phyloP scores from a whole-genome alignment of 2,329 filamentous ascomycete genomes.

The Zymoseptoria brevis region DNA sequence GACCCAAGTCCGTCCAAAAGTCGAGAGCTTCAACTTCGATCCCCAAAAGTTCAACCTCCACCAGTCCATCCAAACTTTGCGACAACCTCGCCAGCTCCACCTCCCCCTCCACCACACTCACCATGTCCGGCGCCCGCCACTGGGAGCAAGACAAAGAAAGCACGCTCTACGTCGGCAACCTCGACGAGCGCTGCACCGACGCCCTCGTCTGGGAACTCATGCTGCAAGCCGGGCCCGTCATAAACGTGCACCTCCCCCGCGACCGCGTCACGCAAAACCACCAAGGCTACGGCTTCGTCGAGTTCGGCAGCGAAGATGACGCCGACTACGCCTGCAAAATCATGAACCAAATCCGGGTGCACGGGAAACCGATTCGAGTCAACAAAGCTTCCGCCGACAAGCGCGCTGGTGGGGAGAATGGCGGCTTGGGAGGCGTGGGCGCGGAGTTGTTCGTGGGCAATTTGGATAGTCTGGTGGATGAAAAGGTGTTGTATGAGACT shows the following conservation, averaged over 20 bases:
- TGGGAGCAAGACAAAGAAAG: constrained; percentile 97
- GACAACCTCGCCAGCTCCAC: constrained; percentile 1
- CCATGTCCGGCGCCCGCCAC: constrained; percentile 65
- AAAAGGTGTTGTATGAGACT: constrained; percentile 91
- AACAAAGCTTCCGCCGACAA: constrained; percentile 95
- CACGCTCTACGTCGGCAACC: constrained; percentile 95
- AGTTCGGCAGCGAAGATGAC: constrained; percentile 91
- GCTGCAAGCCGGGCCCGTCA: constrained; percentile 93
- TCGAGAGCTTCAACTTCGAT: constrained; percentile 1
- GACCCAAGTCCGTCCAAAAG: background rate
- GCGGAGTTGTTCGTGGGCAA: constrained; percentile 97
- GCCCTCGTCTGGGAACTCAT: constrained; percentile 94
- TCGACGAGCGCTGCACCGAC: constrained; percentile 91
- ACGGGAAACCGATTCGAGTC: constrained; percentile 88
- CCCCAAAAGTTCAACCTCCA: background rate
- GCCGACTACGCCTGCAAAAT: constrained; percentile 94
- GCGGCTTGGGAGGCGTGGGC: constrained; percentile 78
- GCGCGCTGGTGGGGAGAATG: constrained; percentile 70
- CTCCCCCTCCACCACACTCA: constrained; percentile 20
- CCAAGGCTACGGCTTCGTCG: constrained; percentile 97
- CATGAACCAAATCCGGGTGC: constrained; percentile 91
- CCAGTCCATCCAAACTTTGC: background rate
- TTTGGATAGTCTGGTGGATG: constrained; percentile 86
- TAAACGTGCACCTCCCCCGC: constrained; percentile 96
- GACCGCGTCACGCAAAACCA: constrained; percentile 95